phyloP scores from a whole-genome alignment of 129 eudicot genomes.

The Gnaphalium uliginosum region DNA sequence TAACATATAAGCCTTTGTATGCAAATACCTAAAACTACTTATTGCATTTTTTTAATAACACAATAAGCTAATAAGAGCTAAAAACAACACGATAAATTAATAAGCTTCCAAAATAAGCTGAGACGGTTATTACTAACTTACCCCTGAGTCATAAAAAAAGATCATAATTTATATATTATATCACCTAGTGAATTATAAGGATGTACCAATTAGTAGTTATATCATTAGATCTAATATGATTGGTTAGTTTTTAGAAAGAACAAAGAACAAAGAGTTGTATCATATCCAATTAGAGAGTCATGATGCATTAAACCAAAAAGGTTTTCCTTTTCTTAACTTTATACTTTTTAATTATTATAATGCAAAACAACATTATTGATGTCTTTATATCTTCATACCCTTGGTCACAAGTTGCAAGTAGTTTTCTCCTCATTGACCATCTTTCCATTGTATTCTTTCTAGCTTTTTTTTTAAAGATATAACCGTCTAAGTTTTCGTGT shows the following conservation, averaged over 20 bases:
- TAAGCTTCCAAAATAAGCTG: no score
- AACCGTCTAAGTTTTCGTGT: conserved; percentile 9
- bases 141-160: no score
- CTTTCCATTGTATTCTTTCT: conserved; percentile 22
- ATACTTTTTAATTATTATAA: conserved; percentile 32
- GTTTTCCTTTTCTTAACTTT: conserved; percentile 17
- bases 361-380: conserved; percentile 40
- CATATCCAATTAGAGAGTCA: conserved; percentile 32
- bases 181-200: background rate
- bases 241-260: background rate
- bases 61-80: no score
- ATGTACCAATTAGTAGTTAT: background rate
- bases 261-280: conserved; percentile 12
- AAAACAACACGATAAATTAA: no score
- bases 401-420: conserved; percentile 32
- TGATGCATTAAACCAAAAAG: conserved; percentile 19
- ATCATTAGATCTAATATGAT: conserved; percentile 1
- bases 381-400: conserved; percentile 39
- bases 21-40: no score
- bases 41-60: no score
- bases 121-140: no score
- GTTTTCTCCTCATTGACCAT: conserved; percentile 32
- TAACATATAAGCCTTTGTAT: background rate
- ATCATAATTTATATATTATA: background rate
- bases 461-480: conserved; percentile 29